These are phyloP conservation scores for Dendrothele bispora DNA, from an alignment of 768 basidiomycete species.

Conservation along the genomic window DNA sequence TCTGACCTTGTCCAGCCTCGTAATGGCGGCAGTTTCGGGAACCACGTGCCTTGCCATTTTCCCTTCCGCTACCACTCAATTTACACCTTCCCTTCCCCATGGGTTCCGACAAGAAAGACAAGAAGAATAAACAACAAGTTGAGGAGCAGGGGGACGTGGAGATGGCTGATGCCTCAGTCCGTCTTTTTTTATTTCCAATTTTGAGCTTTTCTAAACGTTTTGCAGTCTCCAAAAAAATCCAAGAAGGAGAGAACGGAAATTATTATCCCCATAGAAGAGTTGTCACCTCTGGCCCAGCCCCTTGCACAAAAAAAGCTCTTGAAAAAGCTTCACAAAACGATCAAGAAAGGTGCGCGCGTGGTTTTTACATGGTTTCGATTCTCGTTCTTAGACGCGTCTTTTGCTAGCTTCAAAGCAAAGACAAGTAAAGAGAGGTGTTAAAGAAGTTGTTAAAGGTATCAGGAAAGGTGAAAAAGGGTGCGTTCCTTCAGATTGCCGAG, in stretches of 20 bases:
- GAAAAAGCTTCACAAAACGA: conserved; percentile 93
- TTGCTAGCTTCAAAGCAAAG: conserved; percentile 84
- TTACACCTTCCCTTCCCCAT: conserved; percentile 34
- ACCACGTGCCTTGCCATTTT: no score
- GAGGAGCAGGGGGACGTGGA: conserved; percentile 49
- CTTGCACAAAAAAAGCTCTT: conserved; percentile 90
- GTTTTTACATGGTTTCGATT: background rate
- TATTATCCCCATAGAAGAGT: conserved; percentile 70
- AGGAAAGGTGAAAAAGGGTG: conserved; percentile 97
- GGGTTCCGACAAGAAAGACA: conserved; percentile 73
- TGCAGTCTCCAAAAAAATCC: conserved; percentile 54
- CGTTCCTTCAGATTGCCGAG: conserved; percentile 22
- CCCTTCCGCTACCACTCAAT: no score
- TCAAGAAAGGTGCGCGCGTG: conserved; percentile 73
- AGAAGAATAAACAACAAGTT: conserved; percentile 58
- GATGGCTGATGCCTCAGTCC: conserved; percentile 41
- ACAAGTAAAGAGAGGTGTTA: conserved; percentile 96
- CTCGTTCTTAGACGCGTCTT: conserved; percentile 4
- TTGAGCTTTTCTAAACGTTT: conserved; percentile 13
- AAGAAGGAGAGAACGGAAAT: conserved; percentile 69
- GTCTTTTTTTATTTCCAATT: conserved; percentile 12
- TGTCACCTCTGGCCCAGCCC: conserved; percentile 93
- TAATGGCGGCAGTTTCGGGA: no score
- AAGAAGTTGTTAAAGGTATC: conserved; percentile 97
- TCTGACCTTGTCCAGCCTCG: background rate